phyloP scores from a whole-genome alignment of 352 stramenopile genomes.

The Pythium aristosporum region DNA sequence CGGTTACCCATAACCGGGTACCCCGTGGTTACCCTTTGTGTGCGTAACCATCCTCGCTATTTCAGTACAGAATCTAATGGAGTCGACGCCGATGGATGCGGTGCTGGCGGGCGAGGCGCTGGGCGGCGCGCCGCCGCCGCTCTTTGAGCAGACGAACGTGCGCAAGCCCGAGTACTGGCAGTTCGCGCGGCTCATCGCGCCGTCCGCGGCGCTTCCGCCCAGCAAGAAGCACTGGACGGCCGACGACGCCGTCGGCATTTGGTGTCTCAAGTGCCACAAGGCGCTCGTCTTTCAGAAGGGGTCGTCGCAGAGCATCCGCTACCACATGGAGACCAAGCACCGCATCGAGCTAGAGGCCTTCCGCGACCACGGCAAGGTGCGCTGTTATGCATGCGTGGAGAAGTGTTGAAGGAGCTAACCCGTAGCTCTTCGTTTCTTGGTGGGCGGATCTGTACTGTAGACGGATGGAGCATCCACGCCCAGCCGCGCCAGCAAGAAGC shows the following conservation, averaged over 20 bases:
- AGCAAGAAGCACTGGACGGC: constrained; percentile 47
- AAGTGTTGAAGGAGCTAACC: too few relatives aligned
- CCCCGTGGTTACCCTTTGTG: too few relatives aligned
- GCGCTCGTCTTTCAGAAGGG: constrained; percentile 44
- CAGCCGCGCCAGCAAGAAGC: constrained; percentile 22
- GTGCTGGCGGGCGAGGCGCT: background rate
- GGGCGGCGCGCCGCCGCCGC: constrained; percentile 27
- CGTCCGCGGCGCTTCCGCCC: constrained; percentile 24
- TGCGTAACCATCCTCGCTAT: too few relatives aligned
- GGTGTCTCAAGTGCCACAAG: constrained; percentile 40
- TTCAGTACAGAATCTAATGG: constrained; percentile 3
- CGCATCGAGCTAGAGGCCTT: constrained; percentile 32
- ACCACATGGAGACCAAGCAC: constrained; percentile 65
- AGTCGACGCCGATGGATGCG: background rate
- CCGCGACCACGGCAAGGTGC: constrained; percentile 24
- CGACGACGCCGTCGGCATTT: constrained; percentile 48
- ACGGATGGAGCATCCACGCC: background rate
- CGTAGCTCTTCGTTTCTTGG: background rate
- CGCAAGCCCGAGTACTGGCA: constrained; percentile 62
- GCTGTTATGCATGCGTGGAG: background rate
- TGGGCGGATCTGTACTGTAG: background rate
- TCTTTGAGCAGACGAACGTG: constrained; percentile 47
- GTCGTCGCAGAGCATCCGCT: constrained; percentile 55
- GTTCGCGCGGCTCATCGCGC: constrained; percentile 40
- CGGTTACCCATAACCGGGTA: too few relatives aligned